Evolutionary conservation across 192 early-diverging fungal genomes (phyloP).

Genomic region (Lobosporangium transversale): DNA sequence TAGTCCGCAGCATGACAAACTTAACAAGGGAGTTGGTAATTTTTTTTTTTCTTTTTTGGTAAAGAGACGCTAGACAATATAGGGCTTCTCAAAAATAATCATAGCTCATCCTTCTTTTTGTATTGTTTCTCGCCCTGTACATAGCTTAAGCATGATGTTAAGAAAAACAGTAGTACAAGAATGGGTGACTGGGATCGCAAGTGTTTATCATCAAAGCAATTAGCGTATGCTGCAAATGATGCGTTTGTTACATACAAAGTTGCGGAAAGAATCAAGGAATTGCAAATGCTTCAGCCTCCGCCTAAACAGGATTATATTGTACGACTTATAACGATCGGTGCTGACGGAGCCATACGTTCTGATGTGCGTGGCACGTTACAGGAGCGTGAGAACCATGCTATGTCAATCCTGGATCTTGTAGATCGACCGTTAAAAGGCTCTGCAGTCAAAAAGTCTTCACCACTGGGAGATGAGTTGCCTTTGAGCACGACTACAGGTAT

Average conservation of each 20-base stretch:
- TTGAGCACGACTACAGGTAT: neutral
- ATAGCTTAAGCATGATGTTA: conserved; percentile 34
- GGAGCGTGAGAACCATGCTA: conserved; percentile 11
- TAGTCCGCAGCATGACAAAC: conserved; percentile 30
- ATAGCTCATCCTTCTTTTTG: too few species aligned
- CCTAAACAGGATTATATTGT: conserved; percentile 11
- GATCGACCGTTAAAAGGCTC: neutral
- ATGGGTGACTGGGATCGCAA: conserved; percentile 44
- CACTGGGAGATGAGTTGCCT: neutral
- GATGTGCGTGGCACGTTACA: conserved; percentile 29
- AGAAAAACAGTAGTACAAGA: conserved; percentile 10
- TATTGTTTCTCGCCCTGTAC: too few species aligned
- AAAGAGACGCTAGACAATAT: neutral
- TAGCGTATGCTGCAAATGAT: conserved; percentile 49
- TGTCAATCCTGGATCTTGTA: conserved; percentile 10
- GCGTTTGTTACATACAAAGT: conserved; percentile 48
- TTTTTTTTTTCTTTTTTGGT: neutral
- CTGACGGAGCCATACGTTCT: neutral
- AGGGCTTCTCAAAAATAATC: too few species aligned
- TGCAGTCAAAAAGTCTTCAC: neutral
- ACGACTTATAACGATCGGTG: conserved; percentile 9
- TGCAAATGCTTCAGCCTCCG: conserved; percentile 9
- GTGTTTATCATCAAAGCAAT: neutral
- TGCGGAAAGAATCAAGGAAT: conserved; percentile 26
- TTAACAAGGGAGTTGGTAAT: conserved; percentile 33